Base-by-base conservation (phyloP, 768 basidiomycete genomes). In the Phylloporus sp. region DNA sequence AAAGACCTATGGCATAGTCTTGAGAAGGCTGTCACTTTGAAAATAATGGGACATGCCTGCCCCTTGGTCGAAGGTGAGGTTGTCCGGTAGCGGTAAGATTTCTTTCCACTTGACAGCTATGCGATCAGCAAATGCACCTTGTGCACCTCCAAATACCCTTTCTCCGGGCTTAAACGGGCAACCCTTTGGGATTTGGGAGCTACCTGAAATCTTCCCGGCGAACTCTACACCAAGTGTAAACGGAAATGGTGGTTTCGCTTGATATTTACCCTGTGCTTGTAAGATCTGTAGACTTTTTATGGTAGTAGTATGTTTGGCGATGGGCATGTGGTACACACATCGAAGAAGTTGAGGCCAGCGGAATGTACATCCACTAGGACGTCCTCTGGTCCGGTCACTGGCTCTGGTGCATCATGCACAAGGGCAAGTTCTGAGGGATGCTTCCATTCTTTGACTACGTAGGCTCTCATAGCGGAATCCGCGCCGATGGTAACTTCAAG, bases 251-350 rank as follows among this genome's bases (percentile, higher is more conserved):
- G 89, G 90, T 60, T 93, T 84, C 44, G 67, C 65, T 60, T 95
- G 93, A 63, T 95, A 87, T 71, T 88, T 93, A 38, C 93, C 93
- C 66, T 93, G 90, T 0, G 82, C 72, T 70, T 93, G 90, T 22
- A 95, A 69, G 53, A 91, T 90, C 81, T 88, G 51, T 17, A 26
- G 34, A 38, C n/a, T n/a, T n/a, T n/a, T n/a, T n/a, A n/a, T n/a
- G 27, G 46, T 52, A 17, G 42, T 3, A n/a, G 18, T 51, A 15
- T 36, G 46, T 38, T 11, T 1, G n/a, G n/a, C n/a, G 17, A 17
- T 28, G 22, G 3, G 21, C 21, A n/a, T 17, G 69, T 51, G 50
- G 43, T 20, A 58, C 69, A 39, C 57, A 81, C 80, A 58, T 82
- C 81, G 61, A 89, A 89, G 69, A 86, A 90, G 63, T 90, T 90